Percentiles rank a stretch among this genome's conserved stretches.
These are phyloP conservation scores for Gamarada debralockiae DNA, from an alignment of 495 filamentous ascomycete genomes.

Conservation along the genomic window DNA sequence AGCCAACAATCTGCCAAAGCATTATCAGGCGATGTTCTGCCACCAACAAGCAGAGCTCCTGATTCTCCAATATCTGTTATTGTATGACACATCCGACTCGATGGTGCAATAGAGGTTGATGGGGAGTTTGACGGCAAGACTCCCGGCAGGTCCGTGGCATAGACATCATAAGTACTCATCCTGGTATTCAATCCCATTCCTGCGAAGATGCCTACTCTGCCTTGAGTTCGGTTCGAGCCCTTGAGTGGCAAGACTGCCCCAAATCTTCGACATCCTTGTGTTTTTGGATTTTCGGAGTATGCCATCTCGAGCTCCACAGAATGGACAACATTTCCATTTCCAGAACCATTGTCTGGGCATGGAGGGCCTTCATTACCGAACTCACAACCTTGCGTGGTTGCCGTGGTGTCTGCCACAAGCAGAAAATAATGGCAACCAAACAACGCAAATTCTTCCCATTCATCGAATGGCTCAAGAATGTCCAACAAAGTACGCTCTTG, in stretches of 20 bases:
- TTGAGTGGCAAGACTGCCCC: conserved; percentile 19
- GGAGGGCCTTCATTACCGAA: too few species aligned
- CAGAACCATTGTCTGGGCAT: neutral
- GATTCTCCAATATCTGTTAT: conserved; percentile 52
- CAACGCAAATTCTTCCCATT: conserved; percentile 92
- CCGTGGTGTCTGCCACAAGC: conserved; percentile 48
- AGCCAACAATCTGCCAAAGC: conserved; percentile 72
- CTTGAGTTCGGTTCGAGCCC: neutral
- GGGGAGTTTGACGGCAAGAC: neutral
- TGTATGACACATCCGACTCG: conserved; percentile 72
- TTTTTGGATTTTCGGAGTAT: conserved; percentile 21
- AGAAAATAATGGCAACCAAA: conserved; percentile 87
- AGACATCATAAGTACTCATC: conserved; percentile 58
- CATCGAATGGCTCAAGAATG: conserved; percentile 77
- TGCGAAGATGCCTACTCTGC: conserved; percentile 38
- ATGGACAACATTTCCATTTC: neutral
- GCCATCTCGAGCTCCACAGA: neutral
- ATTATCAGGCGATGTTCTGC: conserved; percentile 67
- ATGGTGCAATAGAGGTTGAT: conserved; percentile 26
- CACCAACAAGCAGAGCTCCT: conserved; percentile 67
- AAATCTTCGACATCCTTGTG: conserved; percentile 22
- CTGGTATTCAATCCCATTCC: conserved; percentile 60
- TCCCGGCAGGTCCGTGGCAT: conserved; percentile 18
- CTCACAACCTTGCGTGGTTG: neutral
- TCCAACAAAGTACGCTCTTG: conserved; percentile 57